These are phyloP conservation scores for Colletotrichum tofieldiae DNA, from an alignment of 2,329 filamentous ascomycete genomes.

Conservation along the genomic window DNA sequence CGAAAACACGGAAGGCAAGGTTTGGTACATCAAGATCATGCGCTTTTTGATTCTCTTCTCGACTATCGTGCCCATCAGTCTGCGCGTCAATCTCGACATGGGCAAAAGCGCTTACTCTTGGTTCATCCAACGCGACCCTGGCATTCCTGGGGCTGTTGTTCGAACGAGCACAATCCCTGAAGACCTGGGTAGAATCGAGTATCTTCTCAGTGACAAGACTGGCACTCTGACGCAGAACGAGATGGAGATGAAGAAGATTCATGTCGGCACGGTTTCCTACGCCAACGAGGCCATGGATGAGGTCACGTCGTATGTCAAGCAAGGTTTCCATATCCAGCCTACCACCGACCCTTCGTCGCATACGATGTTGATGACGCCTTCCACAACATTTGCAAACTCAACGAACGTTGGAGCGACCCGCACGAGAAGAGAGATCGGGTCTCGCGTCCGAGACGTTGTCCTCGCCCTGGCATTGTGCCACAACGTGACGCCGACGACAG, in stretches of 20 bases:
- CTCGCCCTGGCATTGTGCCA: constrained; percentile 94
- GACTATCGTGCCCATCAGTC: constrained; percentile 97
- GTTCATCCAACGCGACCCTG: constrained; percentile 93
- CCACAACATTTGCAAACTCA: constrained; percentile 76
- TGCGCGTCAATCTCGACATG: constrained; percentile 97
- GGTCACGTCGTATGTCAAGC: constrained; percentile 86
- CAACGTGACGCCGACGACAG: constrained; percentile 93
- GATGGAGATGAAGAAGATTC: constrained; percentile 99
- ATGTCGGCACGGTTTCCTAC: constrained; percentile 97
- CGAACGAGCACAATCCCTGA: constrained; percentile 98
- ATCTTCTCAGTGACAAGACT: constrained; percentile 96
- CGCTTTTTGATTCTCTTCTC: constrained; percentile 98
- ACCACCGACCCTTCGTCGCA: constrained; percentile 62
- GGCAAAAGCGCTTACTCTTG: constrained; percentile 96
- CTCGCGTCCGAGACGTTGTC: constrained; percentile 92
- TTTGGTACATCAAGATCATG: constrained; percentile 98
- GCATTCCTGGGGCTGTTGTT: constrained; percentile 92
- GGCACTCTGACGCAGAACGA: constrained; percentile 98
- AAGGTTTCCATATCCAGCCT: constrained; percentile 78
- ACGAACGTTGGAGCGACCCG: constrained; percentile 78
- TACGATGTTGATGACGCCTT: constrained; percentile 79
- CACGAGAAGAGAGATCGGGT: constrained; percentile 92
- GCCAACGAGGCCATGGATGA: constrained; percentile 99
- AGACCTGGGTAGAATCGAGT: constrained; percentile 95
- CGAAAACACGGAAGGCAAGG: constrained; percentile 73